Evolutionary conservation across 106 monocot genomes (phyloP).

Genomic region (Amphibolis antarctica): DNA sequence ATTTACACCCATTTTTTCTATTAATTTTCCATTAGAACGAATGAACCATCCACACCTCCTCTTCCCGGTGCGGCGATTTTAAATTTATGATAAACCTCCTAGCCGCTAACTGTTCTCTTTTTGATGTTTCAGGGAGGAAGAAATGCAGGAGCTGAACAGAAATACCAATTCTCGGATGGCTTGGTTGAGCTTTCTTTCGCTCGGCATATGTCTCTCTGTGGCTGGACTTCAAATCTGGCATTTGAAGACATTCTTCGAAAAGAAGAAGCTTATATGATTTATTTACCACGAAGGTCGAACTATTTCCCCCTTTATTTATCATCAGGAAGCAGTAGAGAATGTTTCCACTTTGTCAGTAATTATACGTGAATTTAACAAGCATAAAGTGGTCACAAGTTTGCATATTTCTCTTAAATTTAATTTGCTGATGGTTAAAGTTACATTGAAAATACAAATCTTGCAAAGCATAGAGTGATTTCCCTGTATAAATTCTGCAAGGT

Average conservation of each 20-base stretch:
- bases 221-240: slow-evolving; percentile 29
- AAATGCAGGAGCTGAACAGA: slow-evolving; percentile 27
- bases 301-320: not conserved
- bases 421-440: no score
- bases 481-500: no score
- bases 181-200: slow-evolving; percentile 27
- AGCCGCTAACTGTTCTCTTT: not conserved
- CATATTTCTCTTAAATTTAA: no score
- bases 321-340: not conserved
- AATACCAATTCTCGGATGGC: slow-evolving; percentile 21
- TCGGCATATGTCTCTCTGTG: slow-evolving; percentile 17
- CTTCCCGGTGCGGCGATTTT: no score
- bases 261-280: slow-evolving; percentile 24
- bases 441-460: no score
- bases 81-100: not conserved
- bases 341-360: not conserved
- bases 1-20: no score
- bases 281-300: not conserved
- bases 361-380: not conserved
- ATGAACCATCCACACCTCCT: no score
- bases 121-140: slow-evolving; percentile 21
- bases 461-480: no score
- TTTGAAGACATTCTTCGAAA: slow-evolving; percentile 26
- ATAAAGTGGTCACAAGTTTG: not conserved
- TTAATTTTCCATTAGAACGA: no score